Evolutionary conservation across 2,329 filamentous ascomycete species (phyloP).

Genomic region (Nigrospora osmanthi): DNA sequence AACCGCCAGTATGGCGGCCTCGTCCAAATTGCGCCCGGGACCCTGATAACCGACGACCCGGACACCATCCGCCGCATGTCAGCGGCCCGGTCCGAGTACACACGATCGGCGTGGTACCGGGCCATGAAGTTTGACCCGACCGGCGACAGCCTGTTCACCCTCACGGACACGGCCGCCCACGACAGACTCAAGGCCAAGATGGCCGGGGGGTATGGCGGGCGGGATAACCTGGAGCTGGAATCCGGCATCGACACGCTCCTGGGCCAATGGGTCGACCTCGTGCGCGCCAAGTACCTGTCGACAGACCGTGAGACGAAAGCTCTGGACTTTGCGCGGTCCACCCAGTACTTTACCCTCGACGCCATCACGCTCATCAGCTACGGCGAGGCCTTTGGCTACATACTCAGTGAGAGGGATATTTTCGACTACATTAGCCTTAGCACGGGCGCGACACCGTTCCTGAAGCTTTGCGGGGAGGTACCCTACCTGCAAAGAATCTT

Average conservation of each 20-base stretch:
- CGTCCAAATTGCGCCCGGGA: neutral
- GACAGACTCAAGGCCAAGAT: constrained; percentile 10
- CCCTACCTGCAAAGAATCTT: constrained; percentile 9
- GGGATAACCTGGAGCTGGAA: constrained; percentile 11
- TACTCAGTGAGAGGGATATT: constrained; percentile 10
- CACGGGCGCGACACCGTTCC: neutral
- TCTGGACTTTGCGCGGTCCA: constrained; percentile 9
- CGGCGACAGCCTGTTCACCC: constrained; percentile 10
- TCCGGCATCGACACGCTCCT: constrained; percentile 4
- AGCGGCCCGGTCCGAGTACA: constrained; percentile 5
- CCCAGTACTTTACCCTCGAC: constrained; percentile 13
- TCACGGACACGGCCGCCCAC: constrained; percentile 7
- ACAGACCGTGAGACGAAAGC: neutral
- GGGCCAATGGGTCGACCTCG: neutral
- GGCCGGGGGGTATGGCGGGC: constrained; percentile 10
- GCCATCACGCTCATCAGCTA: constrained; percentile 13
- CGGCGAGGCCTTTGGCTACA: constrained; percentile 14
- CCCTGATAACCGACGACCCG: constrained; percentile 4
- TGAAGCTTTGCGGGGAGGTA: constrained; percentile 9
- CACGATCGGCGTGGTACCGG: constrained; percentile 10
- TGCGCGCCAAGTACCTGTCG: neutral
- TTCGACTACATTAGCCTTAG: constrained; percentile 9
- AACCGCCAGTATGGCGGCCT: neutral
- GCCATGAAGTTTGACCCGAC: constrained; percentile 8
- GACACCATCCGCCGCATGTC: constrained; percentile 10